Evolutionary conservation across 2,329 filamentous ascomycete genomes (phyloP).

Genomic region (Furcasterigmium sp.): DNA sequence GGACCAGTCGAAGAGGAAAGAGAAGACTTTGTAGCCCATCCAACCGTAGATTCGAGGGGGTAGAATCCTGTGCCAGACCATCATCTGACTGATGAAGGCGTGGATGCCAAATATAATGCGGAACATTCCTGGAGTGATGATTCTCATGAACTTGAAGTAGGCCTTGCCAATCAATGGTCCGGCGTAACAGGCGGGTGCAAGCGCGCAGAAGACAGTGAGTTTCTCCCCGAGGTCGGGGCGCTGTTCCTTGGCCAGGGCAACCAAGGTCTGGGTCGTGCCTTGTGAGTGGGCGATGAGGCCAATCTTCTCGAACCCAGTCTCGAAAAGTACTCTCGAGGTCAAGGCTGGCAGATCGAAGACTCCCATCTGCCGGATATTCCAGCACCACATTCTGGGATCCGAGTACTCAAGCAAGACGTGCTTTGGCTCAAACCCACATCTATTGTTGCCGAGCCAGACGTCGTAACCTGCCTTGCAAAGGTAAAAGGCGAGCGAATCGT

Average conservation of each 20-base stretch:
- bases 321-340: constrained; percentile 69
- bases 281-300: constrained; percentile 85
- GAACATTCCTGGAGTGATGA: constrained; percentile 73
- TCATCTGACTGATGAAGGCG: constrained; percentile 90
- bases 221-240: constrained; percentile 77
- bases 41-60: constrained; percentile 67
- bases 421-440: constrained; percentile 76
- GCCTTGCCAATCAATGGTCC: constrained; percentile 80
- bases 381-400: constrained; percentile 93
- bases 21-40: constrained; percentile 84
- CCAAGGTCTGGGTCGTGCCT: constrained; percentile 82
- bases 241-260: constrained; percentile 86
- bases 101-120: constrained; percentile 84
- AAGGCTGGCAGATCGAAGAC: constrained; percentile 82
- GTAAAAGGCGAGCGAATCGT: constrained; percentile 85
- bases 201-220: constrained; percentile 83
- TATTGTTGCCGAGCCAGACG: constrained; percentile 92
- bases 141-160: constrained; percentile 87
- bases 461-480: constrained; percentile 90
- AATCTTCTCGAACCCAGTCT: constrained; percentile 79
- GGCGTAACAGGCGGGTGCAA: constrained; percentile 87
- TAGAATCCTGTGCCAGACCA: constrained; percentile 68
- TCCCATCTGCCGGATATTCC: constrained; percentile 94
- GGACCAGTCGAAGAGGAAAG: constrained; percentile 83
- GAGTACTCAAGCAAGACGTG: constrained; percentile 65